Conservation (phyloP, 768 basidiomycete species). For the Rhodotorula graminis region DNA sequence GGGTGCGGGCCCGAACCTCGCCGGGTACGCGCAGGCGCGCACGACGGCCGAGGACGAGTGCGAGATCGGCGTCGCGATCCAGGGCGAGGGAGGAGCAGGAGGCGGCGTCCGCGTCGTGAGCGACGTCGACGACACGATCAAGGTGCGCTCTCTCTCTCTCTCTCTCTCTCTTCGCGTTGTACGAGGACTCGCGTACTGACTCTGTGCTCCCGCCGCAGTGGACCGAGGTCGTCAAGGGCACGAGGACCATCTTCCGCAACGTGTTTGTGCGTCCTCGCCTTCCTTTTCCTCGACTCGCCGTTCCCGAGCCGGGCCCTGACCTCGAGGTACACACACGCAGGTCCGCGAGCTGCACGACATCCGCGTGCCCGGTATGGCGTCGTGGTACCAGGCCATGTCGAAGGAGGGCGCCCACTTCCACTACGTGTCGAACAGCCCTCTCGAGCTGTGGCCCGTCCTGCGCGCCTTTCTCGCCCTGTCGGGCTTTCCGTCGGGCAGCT, state of each 20-base stretch:
- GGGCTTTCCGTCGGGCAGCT: conserved; percentile 60
- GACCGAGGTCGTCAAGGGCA: conserved; percentile 71
- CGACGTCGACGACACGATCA: conserved; percentile 40
- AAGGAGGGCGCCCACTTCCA: conserved; percentile 68
- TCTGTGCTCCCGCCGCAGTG: conserved; percentile 7
- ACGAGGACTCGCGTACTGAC: background rate
- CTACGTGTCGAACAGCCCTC: conserved; percentile 84
- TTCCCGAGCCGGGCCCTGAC: too few relatives aligned
- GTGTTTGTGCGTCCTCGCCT: conserved; percentile 59
- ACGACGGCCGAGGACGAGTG: conserved; percentile 21
- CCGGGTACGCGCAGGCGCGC: background rate
- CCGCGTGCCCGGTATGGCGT: conserved; percentile 50
- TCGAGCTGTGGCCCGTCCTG: conserved; percentile 70
- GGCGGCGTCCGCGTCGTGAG: conserved; percentile 26
- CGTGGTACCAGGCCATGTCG: conserved; percentile 44
- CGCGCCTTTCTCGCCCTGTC: conserved; percentile 68
- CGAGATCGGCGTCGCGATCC: conserved; percentile 16
- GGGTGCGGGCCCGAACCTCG: background rate
- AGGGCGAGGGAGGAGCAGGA: conserved; percentile 17
- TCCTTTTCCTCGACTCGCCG: too few relatives aligned
- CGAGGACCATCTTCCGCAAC: conserved; percentile 76
- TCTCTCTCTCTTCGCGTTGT: background rate
- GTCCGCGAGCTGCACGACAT: conserved; percentile 71
- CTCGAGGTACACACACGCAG: background rate
- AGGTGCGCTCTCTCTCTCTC: background rate